These are phyloP conservation scores for Rhizodiscina lignyota DNA, from an alignment of 495 filamentous ascomycete species.

Conservation along the genomic window DNA sequence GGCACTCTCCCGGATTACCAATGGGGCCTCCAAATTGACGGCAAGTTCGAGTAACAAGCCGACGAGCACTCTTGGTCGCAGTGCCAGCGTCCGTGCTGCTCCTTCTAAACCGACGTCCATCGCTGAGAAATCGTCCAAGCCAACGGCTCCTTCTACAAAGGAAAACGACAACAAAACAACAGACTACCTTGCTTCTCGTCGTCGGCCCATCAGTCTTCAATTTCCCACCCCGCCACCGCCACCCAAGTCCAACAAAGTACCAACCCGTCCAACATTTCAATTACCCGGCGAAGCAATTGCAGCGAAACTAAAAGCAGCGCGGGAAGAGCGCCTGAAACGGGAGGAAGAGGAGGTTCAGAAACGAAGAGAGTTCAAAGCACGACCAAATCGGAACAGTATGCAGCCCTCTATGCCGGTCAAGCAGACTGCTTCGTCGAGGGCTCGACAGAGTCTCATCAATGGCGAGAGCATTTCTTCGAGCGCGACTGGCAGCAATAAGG, in stretches of 20 bases:
- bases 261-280: slow-evolving; percentile 48
- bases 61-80: slow-evolving; percentile 3
- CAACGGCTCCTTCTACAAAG: slow-evolving; percentile 4
- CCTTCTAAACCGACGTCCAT: neutral
- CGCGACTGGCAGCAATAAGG: slow-evolving; percentile 1
- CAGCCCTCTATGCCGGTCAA: slow-evolving; percentile 34
- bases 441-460: slow-evolving; percentile 30
- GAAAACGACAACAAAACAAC: no score
- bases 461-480: slow-evolving; percentile 7
- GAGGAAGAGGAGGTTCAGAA: slow-evolving; percentile 9
- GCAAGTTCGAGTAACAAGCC: no score
- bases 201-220: slow-evolving; percentile 20
- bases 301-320: slow-evolving; percentile 46
- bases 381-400: no score
- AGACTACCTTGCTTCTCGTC: slow-evolving; percentile 16
- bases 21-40: neutral
- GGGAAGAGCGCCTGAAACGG: slow-evolving; percentile 40
- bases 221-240: slow-evolving; percentile 25
- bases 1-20: no score
- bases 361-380: slow-evolving; percentile 40
- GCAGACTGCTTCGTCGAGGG: slow-evolving; percentile 38
- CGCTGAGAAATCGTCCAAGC: neutral
- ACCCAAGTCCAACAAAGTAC: slow-evolving; percentile 40
- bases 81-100: slow-evolving; percentile 7
- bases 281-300: slow-evolving; percentile 60